Base-by-base conservation (phyloP, 1,284 basidiomycete genomes). In the Ganoderma sp. region DNA sequence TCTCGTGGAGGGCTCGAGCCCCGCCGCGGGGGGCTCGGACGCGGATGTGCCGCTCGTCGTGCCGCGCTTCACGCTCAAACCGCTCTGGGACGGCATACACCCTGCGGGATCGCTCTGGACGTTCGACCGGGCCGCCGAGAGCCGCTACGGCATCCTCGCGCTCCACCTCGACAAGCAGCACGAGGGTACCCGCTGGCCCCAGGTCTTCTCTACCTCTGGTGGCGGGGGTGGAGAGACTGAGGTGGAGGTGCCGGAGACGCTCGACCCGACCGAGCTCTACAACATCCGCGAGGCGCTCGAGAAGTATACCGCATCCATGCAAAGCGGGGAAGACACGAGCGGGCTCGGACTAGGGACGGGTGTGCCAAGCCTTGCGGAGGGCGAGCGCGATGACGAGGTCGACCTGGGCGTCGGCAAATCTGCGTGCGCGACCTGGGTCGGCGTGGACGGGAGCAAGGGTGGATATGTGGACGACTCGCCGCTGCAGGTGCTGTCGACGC, bases 231-330 rank as follows among this genome's bases (percentile, higher is more conserved):
- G 76, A n/a, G 76, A 75, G n/a, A 87, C 91, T 67, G 81, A 84
- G 14, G n/a, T n/a, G n/a, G 92, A 95, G 60, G 94, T 98, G 0
- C 88, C 92, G 0, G 97, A 99, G 81, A 97, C 95, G 6, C 82
- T 98, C 64, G 92, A 96, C 73, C 90, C 94, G 1, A 92, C 90
- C 0, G 92, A 95, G 74, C 85, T 98, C 19, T 88, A 88, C 74
- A 81, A 84, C 14, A 92, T 98, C 73, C 87, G 92, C 22, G 93
- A 96, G 75, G 82, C 89, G 6, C 81, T 96, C 63, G 94, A 96
- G 76, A 96, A 96, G 80, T 96, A 94, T 79, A 96, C 94, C 0
- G 80, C 84, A 4, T 84, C 88, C 28, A 77, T 91, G 63, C 82
- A 81, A 56, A 83, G 79, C 58, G 88, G 85, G 0, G 84, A 86